phyloP scores from a whole-genome alignment of 371 early-diverging fungal genomes.

The Scutellospora calospora region DNA sequence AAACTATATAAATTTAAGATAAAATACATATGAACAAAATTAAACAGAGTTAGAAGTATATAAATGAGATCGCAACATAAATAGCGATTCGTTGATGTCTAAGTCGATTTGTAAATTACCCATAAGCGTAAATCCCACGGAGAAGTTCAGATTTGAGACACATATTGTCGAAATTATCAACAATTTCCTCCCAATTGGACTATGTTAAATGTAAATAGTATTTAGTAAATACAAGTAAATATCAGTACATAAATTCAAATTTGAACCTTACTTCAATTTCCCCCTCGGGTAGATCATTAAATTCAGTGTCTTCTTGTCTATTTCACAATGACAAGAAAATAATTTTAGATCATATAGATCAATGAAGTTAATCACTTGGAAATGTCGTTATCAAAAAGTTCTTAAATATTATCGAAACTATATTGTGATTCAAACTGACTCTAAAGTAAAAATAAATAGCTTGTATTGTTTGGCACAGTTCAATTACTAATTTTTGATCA shows the following conservation, averaged over 20 bases:
- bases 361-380: neutral
- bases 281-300: slow-evolving; percentile 52
- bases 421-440: too few species aligned
- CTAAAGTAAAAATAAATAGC: too few species aligned
- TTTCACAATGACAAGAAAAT: neutral
- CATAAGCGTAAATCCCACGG: slow-evolving; percentile 90
- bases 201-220: slow-evolving; percentile 46
- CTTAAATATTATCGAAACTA: too few species aligned
- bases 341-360: neutral
- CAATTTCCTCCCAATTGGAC: slow-evolving; percentile 80
- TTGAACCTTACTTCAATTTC: slow-evolving; percentile 57
- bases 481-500: too few species aligned
- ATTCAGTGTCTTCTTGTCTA: slow-evolving; percentile 13
- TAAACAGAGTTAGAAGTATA: too few species aligned
- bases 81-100: too few species aligned
- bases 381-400: too few species aligned
- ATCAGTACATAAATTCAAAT: neutral
- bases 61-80: too few species aligned
- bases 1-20: slow-evolving; percentile 59
- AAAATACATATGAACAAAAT: neutral
- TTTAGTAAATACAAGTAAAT: neutral
- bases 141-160: slow-evolving; percentile 83
- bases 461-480: too few species aligned
- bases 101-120: slow-evolving; percentile 57
- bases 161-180: slow-evolving; percentile 88